These are phyloP conservation scores for Backusella psychrophila DNA, from an alignment of 192 early-diverging fungal genomes.

Conservation along the genomic window DNA sequence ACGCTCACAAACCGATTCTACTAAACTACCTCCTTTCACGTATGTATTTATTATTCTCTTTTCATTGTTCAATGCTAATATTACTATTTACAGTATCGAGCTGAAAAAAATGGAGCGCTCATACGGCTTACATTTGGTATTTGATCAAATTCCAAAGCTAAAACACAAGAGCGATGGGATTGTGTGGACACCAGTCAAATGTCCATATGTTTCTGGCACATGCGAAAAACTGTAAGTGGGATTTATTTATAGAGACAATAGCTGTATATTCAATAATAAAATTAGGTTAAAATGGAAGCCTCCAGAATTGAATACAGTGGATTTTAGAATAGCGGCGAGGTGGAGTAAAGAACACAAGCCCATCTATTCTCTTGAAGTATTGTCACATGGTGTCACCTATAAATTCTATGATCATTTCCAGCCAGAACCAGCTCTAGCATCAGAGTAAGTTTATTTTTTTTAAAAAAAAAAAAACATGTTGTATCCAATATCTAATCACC, in stretches of 20 bases:
- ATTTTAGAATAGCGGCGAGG: constrained; percentile 54
- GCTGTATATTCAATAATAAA: background rate
- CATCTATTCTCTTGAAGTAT: constrained; percentile 42
- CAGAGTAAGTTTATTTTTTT: constrained; percentile 33
- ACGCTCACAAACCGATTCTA: constrained; percentile 36
- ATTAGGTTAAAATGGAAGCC: constrained; percentile 66
- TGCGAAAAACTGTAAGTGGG: constrained; percentile 53
- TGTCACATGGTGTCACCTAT: constrained; percentile 40
- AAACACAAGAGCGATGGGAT: constrained; percentile 71
- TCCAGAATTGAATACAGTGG: constrained; percentile 42
- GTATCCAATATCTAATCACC: background rate
- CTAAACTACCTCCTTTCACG: constrained; percentile 57
- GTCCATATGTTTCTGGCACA: constrained; percentile 50
- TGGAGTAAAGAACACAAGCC: constrained; percentile 52
- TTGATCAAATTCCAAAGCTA: constrained; percentile 61
- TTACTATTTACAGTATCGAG: constrained; percentile 46
- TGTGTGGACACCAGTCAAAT: constrained; percentile 66
- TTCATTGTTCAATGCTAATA: background rate
- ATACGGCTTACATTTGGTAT: constrained; percentile 53
- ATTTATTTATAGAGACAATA: background rate
- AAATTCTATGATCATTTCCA: constrained; percentile 57
- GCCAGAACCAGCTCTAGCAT: constrained; percentile 39
- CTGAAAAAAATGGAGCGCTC: constrained; percentile 58
- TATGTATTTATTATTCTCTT: constrained; percentile 17
- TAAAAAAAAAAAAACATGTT: background rate